Evolutionary conservation across 495 filamentous ascomycete genomes (phyloP).

Genomic region (Penicillium goetzii): DNA sequence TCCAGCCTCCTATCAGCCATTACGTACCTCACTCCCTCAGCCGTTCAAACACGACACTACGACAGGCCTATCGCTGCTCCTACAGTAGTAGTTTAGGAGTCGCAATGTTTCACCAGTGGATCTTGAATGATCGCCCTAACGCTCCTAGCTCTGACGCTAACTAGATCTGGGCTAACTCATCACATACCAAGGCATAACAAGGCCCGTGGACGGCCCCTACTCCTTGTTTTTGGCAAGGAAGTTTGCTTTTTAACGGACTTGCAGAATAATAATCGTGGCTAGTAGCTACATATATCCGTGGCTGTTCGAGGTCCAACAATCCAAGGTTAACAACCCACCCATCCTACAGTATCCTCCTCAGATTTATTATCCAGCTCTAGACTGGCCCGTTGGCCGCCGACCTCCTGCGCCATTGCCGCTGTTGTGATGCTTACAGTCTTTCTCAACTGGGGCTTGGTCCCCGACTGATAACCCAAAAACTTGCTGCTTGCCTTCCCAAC

Average conservation of each 20-base stretch:
- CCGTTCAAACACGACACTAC: slow-evolving; percentile 10
- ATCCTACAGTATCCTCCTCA: background rate
- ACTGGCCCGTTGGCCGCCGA: background rate
- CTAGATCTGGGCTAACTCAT: slow-evolving; percentile 20
- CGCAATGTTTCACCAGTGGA: slow-evolving; percentile 38
- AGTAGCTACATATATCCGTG: too few species aligned
- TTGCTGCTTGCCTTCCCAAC: background rate
- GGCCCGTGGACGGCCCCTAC: slow-evolving; percentile 1
- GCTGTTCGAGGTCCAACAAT: background rate
- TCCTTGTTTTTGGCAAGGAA: background rate
- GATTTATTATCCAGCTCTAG: background rate
- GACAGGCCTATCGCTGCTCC: background rate
- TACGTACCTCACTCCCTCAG: slow-evolving; percentile 28
- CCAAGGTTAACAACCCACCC: background rate
- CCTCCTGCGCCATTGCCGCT: slow-evolving; percentile 2
- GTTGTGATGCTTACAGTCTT: background rate
- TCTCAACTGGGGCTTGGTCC: background rate
- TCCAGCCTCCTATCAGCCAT: slow-evolving; percentile 12
- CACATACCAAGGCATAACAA: slow-evolving; percentile 16
- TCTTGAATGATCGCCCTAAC: slow-evolving; percentile 30
- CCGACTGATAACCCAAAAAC: slow-evolving; percentile 1
- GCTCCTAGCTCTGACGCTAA: slow-evolving; percentile 26
- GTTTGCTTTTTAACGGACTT: background rate
- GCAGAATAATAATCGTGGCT: background rate
- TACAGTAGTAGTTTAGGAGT: slow-evolving; percentile 6